Base-by-base conservation (phyloP, 2,329 filamentous ascomycete genomes). In the Clarireedia hainanense region DNA sequence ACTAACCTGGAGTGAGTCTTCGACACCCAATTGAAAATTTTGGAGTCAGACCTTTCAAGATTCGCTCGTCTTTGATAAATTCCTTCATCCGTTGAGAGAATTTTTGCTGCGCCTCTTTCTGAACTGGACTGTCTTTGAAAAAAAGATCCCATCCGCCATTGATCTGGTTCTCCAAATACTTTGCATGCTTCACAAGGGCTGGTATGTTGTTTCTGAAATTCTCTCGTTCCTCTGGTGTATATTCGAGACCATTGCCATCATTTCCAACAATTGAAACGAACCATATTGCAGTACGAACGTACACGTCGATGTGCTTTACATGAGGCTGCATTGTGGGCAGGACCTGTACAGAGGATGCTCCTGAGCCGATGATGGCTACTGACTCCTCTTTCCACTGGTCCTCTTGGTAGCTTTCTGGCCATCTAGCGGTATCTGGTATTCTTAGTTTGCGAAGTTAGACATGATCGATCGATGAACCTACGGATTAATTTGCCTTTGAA, bases 221-320 rank as follows among this genome's bases (percentile, higher is more conserved):
- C 23, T 73, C 67, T 14, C 70, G 67, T 63, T 78, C 68, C 59
- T 73, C 69, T 53, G 72, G 58, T 2, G 68, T 70, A 60, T 78
- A 78, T 52, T 71, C 70, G 27, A 74, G 71, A 61, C 75, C 75
- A 26, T 71, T 65, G 3, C 74, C 76, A 30, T 67, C 71, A 61
- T 75, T 75, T 58, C 73, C 73, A 0, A 74, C 74, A 52, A 79
- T 72, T 12, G 75, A 49, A 65, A 65, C 42, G 1, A 80, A 72
- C 76, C 76, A 80, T 0, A 75, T 74, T 1, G 75, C 74, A 14
- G 76, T 73, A 6, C 77, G 72, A 50, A 80, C 75, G 58, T 79
- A 79, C 10, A 73, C 76, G 4, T 73, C 77, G 9, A 77, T 69
- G 40, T 75, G 72, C 6, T 70, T 65, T 47, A 73, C 74, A 34